Conservation (phyloP, 2,329 filamentous ascomycete genomes). For the Talaromyces funiculosus region DNA sequence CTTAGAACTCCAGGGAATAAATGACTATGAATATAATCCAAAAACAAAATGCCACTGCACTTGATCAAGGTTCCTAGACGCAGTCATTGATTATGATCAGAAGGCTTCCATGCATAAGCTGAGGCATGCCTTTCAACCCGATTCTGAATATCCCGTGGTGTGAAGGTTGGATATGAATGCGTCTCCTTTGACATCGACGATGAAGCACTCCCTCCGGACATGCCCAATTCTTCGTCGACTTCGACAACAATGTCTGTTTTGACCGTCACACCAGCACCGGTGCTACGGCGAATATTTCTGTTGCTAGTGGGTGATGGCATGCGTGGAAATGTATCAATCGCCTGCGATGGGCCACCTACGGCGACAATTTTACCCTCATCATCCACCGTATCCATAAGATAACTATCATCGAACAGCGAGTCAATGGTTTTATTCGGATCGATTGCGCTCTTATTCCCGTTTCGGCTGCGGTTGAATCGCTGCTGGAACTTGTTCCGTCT, state of each 20-base stretch:
- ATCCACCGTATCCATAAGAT: not conserved
- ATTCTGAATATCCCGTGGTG: not conserved
- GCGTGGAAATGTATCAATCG: not conserved
- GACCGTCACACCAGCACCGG: slow-evolving; percentile 19
- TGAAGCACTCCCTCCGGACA: not conserved
- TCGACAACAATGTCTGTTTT: slow-evolving; percentile 30
- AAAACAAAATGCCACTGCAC: not conserved
- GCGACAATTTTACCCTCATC: slow-evolving; percentile 9
- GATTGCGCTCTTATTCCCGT: not conserved
- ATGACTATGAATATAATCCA: not conserved
- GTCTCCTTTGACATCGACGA: not conserved
- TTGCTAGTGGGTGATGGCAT: slow-evolving; percentile 9
- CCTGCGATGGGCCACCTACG: slow-evolving; percentile 12
- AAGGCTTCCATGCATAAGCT: slow-evolving; percentile 1
- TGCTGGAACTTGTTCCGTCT: not conserved
- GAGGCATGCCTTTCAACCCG: slow-evolving; percentile 1
- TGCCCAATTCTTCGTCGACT: slow-evolving; percentile 17
- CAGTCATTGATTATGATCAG: not conserved
- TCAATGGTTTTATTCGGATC: slow-evolving; percentile 6
- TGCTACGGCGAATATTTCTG: slow-evolving; percentile 11
- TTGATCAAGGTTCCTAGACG: not conserved
- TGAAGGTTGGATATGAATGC: not conserved
- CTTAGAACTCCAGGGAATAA: not conserved
- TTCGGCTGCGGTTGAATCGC: not conserved
- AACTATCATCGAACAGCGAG: slow-evolving; percentile 7